A percentile compares a stretch with the other conserved stretches of the same genome.
These are phyloP conservation scores for Trichoderma koningii DNA, from an alignment of 2,329 filamentous ascomycete genomes.

Conservation along the genomic window DNA sequence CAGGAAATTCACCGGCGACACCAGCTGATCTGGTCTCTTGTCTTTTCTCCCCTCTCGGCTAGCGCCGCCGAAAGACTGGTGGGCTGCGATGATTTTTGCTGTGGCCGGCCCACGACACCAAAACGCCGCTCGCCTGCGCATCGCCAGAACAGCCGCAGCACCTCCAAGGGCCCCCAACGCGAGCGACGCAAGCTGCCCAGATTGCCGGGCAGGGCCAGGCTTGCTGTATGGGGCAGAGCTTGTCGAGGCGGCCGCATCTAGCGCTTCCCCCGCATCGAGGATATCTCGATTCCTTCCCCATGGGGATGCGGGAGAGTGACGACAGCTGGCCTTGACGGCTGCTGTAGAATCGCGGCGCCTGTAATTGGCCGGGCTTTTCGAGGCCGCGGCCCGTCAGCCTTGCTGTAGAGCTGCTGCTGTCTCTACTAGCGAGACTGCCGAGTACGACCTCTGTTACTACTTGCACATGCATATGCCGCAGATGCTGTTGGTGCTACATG, in stretches of 20 bases:
- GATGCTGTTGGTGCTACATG: too few species aligned
- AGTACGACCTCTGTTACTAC: too few species aligned
- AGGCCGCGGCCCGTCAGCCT: constrained; percentile 1
- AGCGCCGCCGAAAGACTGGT: constrained; percentile 14
- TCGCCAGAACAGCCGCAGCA: constrained; percentile 21
- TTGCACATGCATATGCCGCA: too few species aligned
- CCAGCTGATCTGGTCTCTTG: not conserved
- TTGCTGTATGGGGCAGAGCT: constrained; percentile 21
- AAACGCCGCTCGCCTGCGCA: not conserved
- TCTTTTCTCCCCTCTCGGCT: not conserved
- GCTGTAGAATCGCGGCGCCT: constrained; percentile 2
- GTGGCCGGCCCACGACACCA: constrained; percentile 23
- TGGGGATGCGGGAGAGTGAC: constrained; percentile 21
- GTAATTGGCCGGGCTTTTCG: not conserved
- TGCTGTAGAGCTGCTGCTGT: not conserved
- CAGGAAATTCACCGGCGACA: not conserved
- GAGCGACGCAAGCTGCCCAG: constrained; percentile 12
- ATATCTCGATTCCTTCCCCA: constrained; percentile 10
- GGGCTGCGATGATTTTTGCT: constrained; percentile 6
- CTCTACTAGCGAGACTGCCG: not conserved
- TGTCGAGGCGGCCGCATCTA: constrained; percentile 16
- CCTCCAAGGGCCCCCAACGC: not conserved
- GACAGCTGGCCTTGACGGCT: not conserved
- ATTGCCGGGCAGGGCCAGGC: constrained; percentile 14
- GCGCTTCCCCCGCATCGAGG: constrained; percentile 22